Evolutionary conservation across 345 rosid genomes (phyloP).

Genomic region (Salix exigua): DNA sequence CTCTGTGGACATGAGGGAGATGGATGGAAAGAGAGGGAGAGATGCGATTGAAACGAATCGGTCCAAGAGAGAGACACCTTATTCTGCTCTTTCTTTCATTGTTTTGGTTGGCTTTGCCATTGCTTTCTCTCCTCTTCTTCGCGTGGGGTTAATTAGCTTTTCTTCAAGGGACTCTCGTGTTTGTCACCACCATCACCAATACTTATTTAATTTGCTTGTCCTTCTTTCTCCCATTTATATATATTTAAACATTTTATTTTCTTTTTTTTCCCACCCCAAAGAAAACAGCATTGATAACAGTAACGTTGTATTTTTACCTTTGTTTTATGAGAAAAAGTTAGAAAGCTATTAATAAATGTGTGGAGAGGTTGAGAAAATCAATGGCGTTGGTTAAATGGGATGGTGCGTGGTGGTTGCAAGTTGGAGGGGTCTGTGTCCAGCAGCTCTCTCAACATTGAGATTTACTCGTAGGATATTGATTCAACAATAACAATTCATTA

Average conservation of each 20-base stretch:
- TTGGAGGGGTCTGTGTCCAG: constrained; percentile 18
- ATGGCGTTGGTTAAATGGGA: background rate
- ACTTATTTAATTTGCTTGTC: background rate
- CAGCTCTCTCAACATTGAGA: background rate
- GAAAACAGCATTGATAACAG: background rate
- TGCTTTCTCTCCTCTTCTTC: constrained; percentile 11
- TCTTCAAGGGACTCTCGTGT: constrained; percentile 18
- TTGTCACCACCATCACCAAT: constrained; percentile 4
- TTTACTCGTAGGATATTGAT: no score
- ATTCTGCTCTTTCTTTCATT: constrained; percentile 20
- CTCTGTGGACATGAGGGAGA: background rate
- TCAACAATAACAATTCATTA: no score
- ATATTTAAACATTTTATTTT: background rate
- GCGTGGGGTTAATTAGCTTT: constrained; percentile 26
- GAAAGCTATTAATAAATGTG: background rate
- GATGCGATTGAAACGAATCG: constrained; percentile 24
- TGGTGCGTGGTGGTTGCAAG: constrained; percentile 6
- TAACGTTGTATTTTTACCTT: background rate
- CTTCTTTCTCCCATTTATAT: background rate
- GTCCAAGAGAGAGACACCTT: constrained; percentile 25
- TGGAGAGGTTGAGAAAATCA: background rate
- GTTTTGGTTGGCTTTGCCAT: background rate
- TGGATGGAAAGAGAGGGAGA: background rate
- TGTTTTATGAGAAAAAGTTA: background rate
- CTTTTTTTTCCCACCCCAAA: background rate